Conservation (phyloP, 176 grass and related monocot species). For the Themeda triandra region DNA sequence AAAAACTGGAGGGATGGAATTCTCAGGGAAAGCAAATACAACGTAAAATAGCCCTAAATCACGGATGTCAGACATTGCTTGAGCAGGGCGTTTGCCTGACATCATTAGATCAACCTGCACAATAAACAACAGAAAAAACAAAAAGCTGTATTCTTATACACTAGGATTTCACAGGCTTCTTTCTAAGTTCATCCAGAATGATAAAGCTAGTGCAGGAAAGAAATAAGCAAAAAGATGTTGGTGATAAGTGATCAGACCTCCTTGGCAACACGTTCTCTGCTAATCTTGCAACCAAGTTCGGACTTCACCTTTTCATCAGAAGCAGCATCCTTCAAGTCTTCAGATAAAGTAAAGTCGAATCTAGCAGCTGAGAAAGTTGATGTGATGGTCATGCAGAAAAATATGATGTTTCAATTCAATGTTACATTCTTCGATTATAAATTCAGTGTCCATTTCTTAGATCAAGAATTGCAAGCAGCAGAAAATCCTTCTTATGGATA, state of each 20-base stretch:
- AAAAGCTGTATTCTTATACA: not conserved
- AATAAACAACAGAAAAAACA: slow-evolving; percentile 24
- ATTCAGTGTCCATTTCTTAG: not conserved
- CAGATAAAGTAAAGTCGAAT: slow-evolving; percentile 74
- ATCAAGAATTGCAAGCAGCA: not conserved
- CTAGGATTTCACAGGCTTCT: not conserved
- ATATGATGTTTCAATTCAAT: not conserved
- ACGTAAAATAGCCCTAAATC: slow-evolving; percentile 76
- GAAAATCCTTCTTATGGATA: too few species aligned
- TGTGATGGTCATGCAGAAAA: not conserved
- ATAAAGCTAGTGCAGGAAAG: not conserved
- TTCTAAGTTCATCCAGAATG: slow-evolving; percentile 7
- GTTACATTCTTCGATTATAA: not conserved
- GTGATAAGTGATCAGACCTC: slow-evolving; percentile 46
- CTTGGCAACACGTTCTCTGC: slow-evolving; percentile 77
- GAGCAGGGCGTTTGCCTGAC: slow-evolving; percentile 65
- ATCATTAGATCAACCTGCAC: slow-evolving; percentile 86
- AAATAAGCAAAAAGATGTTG: not conserved
- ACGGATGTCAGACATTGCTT: slow-evolving; percentile 59
- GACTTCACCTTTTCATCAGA: slow-evolving; percentile 75
- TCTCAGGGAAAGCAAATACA: slow-evolving; percentile 77
- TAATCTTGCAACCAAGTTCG: slow-evolving; percentile 78
- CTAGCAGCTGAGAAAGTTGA: slow-evolving; percentile 60
- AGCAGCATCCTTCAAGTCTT: slow-evolving; percentile 79
- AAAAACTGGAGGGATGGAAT: slow-evolving; percentile 34